Base-by-base conservation (phyloP, 441 rosid species). In the Daphne laureola region DNA sequence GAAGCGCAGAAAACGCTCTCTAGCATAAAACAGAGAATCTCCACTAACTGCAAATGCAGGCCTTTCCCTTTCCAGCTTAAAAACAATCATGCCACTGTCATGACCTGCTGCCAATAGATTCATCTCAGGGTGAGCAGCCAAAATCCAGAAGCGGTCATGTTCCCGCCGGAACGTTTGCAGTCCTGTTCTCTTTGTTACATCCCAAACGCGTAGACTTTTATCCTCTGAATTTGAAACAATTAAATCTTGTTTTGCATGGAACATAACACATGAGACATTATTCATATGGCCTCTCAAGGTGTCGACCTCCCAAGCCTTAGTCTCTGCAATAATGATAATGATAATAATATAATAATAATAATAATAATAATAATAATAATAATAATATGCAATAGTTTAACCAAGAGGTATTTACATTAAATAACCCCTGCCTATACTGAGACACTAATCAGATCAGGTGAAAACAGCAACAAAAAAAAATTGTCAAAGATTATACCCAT, bases 201-300 rank as follows among this genome's bases (percentile, higher is more conserved):
- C 87, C 87, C 84, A 81, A 17, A 81, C 78, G 12, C 87, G 78
- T 55, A 81, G 78, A 53, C 84, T 78, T 55, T 70, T 81, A 61
- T 81, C 97, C 75, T 90, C 97, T 0, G 97, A 90, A 65, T 78
- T 83, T 13, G 96, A 90, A 4, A 90, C 91, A 71, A 90, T 84
- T 42, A 90, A 79, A 72, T 87, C 96, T 67, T 81, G 96, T 47
- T 81, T 90, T 46, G 96, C 76, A 61, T 90, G 94, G 66, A 90
- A 90, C 91, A 84, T 74, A 36, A 90, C 96, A 14, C 91, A 71
- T 38, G 87, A 81, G 43, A 81, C 84, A 27, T 81, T 81, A 58
- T 78, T 81, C 80, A 69, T 76, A 75, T 81, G 87, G 43, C 87
- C 87, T 72, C 84, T 81, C 53, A 81, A 67, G 1, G 84, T 78